These are phyloP conservation scores for Fimicolochytrium jonesii DNA, from an alignment of 192 early-diverging fungal species.

Conservation along the genomic window DNA sequence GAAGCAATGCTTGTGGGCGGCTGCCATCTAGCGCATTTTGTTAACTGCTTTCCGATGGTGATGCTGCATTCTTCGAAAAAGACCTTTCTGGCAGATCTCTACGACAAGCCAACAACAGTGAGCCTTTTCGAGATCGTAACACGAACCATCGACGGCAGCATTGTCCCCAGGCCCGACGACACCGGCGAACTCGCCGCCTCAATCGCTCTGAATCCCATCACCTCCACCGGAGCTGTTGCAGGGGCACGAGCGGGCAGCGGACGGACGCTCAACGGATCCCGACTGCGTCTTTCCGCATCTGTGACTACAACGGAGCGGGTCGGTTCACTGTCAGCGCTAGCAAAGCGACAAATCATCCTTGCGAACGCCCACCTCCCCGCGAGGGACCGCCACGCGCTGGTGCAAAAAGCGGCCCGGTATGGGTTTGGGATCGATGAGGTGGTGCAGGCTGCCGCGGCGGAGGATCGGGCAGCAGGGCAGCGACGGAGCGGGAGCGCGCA, in stretches of 20 bases:
- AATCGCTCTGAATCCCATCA: too few relatives aligned
- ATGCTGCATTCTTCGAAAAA: too few relatives aligned
- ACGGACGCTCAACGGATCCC: too few relatives aligned
- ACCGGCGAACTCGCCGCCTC: too few relatives aligned
- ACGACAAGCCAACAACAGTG: slow-evolving; percentile 29
- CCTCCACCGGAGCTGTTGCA: too few relatives aligned
- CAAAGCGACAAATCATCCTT: slow-evolving; percentile 18
- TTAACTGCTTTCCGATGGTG: too few relatives aligned
- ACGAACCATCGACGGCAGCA: too few relatives aligned
- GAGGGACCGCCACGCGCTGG: slow-evolving; percentile 7
- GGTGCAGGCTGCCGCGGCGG: not conserved
- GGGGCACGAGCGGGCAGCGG: too few relatives aligned
- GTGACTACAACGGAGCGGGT: not conserved
- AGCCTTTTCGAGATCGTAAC: slow-evolving; percentile 19
- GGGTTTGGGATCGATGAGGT: not conserved
- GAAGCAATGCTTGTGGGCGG: too few relatives aligned
- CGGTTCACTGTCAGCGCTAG: slow-evolving; percentile 12
- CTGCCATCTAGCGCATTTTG: too few relatives aligned
- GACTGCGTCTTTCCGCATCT: not conserved
- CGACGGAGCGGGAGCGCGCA: not conserved
- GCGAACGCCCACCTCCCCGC: slow-evolving; percentile 13
- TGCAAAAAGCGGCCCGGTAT: not conserved
- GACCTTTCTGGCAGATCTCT: slow-evolving; percentile 23
- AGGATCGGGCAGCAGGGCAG: slow-evolving; percentile 2
- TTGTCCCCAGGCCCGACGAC: too few relatives aligned